Conservation (phyloP, 1,284 basidiomycete genomes). For the Austroboletus novae-zelandiae region DNA sequence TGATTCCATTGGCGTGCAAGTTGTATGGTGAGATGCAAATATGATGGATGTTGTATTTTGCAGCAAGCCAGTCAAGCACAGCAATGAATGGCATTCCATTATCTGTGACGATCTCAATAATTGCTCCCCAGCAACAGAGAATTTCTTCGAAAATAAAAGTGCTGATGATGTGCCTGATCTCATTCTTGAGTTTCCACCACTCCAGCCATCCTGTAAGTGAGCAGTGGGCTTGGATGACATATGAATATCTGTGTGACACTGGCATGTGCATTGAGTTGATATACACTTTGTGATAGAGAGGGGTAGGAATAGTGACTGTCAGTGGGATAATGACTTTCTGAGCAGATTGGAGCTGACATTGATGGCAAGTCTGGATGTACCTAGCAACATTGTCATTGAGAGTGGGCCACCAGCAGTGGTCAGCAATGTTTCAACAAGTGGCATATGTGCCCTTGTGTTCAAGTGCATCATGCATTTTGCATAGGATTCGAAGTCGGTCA, state of each 20-base stretch:
- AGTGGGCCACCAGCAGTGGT: slow-evolving; percentile 1
- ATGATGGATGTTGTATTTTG: no score
- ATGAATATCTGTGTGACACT: neutral
- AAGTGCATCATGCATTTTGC: neutral
- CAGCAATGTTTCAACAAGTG: neutral
- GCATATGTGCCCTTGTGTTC: no score
- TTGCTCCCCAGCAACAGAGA: slow-evolving; percentile 1
- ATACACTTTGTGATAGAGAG: slow-evolving; percentile 5
- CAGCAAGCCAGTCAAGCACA: no score
- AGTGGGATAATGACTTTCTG: neutral
- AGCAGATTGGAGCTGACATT: no score
- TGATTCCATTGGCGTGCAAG: no score
- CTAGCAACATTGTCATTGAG: neutral
- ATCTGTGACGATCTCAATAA: slow-evolving; percentile 6
- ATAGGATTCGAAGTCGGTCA: neutral
- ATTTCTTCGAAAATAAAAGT: no score
- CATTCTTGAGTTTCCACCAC: no score
- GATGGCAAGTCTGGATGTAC: slow-evolving; percentile 4
- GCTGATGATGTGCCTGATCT: no score
- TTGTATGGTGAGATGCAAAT: no score
- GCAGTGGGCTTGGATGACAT: no score
- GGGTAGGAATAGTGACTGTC: slow-evolving; percentile 13
- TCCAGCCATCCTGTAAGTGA: no score
- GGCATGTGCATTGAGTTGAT: slow-evolving; percentile 4
- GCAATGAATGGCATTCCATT: no score